These are phyloP conservation scores for Chenopodium berlandieri DNA, from an alignment of 148 eudicot species.

Conservation along the genomic window DNA sequence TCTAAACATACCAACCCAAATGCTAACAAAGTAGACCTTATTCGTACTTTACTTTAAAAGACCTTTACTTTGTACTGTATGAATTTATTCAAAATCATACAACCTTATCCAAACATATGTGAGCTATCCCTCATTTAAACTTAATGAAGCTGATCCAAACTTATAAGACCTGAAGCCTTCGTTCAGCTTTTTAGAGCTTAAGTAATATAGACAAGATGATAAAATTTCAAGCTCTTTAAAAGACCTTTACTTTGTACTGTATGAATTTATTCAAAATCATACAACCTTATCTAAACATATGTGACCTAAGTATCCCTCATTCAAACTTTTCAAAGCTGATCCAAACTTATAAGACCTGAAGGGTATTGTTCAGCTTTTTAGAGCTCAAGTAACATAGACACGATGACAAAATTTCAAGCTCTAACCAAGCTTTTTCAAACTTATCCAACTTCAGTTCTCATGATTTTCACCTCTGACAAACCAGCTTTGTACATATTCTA, in stretches of 20 bases:
- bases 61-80: too few relatives aligned
- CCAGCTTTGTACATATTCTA: background rate
- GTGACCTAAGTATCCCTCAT: background rate
- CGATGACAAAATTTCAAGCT: background rate
- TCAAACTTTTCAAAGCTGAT: background rate
- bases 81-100: background rate
- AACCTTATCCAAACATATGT: background rate
- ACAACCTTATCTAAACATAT: background rate
- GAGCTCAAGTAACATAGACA: background rate
- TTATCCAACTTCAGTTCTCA: background rate
- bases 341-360: background rate
- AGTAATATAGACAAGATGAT: background rate
- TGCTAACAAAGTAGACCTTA: background rate
- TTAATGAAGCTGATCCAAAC: background rate
- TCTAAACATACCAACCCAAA: background rate
- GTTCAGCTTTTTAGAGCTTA: background rate
- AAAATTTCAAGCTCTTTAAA: background rate
- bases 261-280: background rate
- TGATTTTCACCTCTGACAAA: background rate
- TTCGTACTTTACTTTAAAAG: background rate
- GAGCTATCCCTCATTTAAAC: background rate
- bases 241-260: too few relatives aligned
- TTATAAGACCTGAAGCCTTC: background rate
- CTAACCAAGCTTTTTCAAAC: background rate
- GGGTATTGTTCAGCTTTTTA: background rate